Percentiles rank a stretch among this genome's conserved stretches.
Evolutionary conservation across 108 stramenopile species (phyloP).

Genomic region (Fistulifera pelliculosa): DNA sequence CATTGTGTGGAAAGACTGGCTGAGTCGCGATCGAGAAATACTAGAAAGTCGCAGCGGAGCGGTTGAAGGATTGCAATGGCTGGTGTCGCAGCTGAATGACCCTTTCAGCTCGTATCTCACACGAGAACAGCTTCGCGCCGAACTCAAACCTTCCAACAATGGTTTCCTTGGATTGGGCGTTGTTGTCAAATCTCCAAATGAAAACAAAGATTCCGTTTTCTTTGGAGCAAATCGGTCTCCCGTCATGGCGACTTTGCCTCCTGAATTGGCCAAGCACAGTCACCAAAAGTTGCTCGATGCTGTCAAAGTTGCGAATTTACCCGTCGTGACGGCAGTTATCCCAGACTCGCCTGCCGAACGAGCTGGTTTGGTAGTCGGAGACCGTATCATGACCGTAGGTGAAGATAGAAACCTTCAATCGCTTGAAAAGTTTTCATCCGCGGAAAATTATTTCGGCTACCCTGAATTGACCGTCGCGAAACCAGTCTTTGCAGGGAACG

Average conservation of each 20-base stretch:
- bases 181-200: slow-evolving; percentile 39
- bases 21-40: slow-evolving; percentile 1
- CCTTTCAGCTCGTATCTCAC: slow-evolving; percentile 75
- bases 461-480: slow-evolving; percentile 73
- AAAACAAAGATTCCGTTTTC: neutral
- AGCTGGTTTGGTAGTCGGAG: slow-evolving; percentile 71
- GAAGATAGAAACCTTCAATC: slow-evolving; percentile 39
- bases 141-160: slow-evolving; percentile 23
- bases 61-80: slow-evolving; percentile 47
- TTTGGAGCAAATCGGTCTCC: slow-evolving; percentile 2
- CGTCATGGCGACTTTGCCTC: slow-evolving; percentile 1
- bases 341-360: slow-evolving; percentile 78
- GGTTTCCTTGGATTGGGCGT: slow-evolving; percentile 70
- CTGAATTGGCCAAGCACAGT: neutral
- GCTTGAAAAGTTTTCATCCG: slow-evolving; percentile 25
- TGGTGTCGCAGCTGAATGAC: slow-evolving; percentile 55
- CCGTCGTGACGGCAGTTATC: slow-evolving; percentile 61
- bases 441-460: slow-evolving; percentile 45
- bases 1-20: slow-evolving; percentile 38
- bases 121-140: slow-evolving; percentile 51
- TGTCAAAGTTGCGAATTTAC: slow-evolving; percentile 41
- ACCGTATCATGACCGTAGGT: slow-evolving; percentile 72
- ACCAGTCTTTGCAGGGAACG: slow-evolving; percentile 29
- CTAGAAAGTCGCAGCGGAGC: slow-evolving; percentile 47
- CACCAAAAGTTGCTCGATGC: neutral